These are phyloP conservation scores for Fusarium multiceps DNA, from an alignment of 2,329 filamentous ascomycete genomes.

Conservation along the genomic window DNA sequence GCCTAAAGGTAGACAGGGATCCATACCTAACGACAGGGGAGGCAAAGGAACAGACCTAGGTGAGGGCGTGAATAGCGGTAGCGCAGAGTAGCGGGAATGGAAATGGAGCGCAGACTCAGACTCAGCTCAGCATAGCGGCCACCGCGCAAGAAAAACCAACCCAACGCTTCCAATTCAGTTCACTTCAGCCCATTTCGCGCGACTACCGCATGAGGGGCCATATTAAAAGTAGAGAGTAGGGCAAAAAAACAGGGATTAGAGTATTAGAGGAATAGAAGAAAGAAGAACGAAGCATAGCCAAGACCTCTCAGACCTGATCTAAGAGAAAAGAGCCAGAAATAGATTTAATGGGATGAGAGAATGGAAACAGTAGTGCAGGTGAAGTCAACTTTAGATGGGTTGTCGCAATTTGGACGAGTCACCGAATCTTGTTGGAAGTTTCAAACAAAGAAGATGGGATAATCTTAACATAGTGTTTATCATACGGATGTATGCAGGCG, in stretches of 20 bases:
- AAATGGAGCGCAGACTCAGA: slow-evolving; percentile 17
- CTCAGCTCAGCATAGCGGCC: slow-evolving; percentile 36
- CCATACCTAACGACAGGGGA: slow-evolving; percentile 24
- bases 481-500: neutral
- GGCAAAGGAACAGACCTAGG: neutral
- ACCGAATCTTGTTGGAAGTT: neutral
- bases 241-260: slow-evolving; percentile 26
- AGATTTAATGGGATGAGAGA: slow-evolving; percentile 23
- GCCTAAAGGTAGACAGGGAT: slow-evolving; percentile 1
- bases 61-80: slow-evolving; percentile 37
- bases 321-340: slow-evolving; percentile 35
- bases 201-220: slow-evolving; percentile 18
- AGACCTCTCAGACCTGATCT: slow-evolving; percentile 22
- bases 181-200: slow-evolving; percentile 30
- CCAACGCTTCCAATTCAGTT: slow-evolving; percentile 18
- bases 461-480: neutral
- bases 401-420: slow-evolving; percentile 11
- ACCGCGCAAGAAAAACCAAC: slow-evolving; percentile 37
- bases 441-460: slow-evolving; percentile 32
- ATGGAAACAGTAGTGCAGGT: slow-evolving; percentile 32
- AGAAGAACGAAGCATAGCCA: slow-evolving; percentile 24
- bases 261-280: slow-evolving; percentile 11
- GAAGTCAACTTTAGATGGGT: neutral
- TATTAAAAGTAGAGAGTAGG: slow-evolving; percentile 1
- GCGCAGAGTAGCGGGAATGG: slow-evolving; percentile 18